Conservation (phyloP, 1,284 basidiomycete genomes). For the Cutaneotrichosporon dermatis region DNA sequence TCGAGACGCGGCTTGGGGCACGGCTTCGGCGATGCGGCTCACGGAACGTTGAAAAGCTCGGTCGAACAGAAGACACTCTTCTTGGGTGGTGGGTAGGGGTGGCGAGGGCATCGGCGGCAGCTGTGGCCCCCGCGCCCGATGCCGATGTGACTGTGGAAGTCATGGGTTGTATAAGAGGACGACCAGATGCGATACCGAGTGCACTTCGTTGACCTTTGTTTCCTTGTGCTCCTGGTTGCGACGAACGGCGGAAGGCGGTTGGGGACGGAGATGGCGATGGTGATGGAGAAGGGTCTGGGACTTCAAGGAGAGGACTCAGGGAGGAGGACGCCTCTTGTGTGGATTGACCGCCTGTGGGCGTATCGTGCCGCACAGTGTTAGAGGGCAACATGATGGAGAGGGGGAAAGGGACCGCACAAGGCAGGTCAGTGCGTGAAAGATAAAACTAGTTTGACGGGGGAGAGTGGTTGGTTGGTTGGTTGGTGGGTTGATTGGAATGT, state of each 20-base stretch:
- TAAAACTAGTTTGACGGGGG: no score
- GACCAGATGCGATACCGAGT: neutral
- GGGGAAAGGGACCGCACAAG: neutral
- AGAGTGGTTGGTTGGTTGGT: no score
- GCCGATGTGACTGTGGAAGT: neutral
- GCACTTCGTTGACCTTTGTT: neutral
- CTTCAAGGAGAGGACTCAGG: neutral
- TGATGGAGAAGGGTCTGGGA: neutral
- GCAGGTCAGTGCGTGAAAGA: neutral
- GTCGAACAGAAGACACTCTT: slow-evolving; percentile 7
- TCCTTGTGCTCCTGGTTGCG: neutral
- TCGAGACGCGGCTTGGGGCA: neutral
- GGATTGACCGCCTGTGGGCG: neutral
- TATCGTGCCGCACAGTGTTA: neutral
- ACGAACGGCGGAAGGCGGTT: neutral
- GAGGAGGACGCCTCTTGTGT: neutral
- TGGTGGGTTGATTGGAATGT: no score
- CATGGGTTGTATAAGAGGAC: neutral
- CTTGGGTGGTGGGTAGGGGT: slow-evolving; percentile 2
- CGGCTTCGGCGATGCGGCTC: slow-evolving; percentile 1
- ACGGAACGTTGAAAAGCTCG: slow-evolving; percentile 13
- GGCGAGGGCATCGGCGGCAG: slow-evolving; percentile 3
- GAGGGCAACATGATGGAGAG: neutral
- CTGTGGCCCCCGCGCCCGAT: neutral
- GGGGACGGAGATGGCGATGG: neutral